phyloP scores from a whole-genome alignment of 2,329 filamentous ascomycete genomes.

The Taxawa tesnikishii region DNA sequence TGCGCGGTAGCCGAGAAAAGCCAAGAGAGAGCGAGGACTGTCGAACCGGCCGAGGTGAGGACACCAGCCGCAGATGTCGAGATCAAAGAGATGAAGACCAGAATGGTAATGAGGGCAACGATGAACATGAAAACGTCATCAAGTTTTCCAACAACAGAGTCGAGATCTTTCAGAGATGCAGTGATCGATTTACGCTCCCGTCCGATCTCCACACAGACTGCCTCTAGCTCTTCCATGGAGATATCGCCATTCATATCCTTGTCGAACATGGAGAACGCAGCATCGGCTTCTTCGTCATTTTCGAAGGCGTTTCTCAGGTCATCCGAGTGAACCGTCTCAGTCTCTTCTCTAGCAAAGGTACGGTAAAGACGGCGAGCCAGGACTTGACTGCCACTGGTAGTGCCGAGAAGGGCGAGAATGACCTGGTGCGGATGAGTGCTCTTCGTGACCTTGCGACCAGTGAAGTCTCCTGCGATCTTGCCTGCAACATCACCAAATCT shows the following conservation, averaged over 20 bases:
- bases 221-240: conserved; percentile 86
- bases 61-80: conserved; percentile 84
- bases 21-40: conserved; percentile 84
- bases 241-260: conserved; percentile 96
- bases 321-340: conserved; percentile 64
- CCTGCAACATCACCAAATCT: conserved; percentile 82
- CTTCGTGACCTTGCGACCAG: conserved; percentile 55
- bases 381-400: conserved; percentile 63
- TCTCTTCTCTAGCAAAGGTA: conserved; percentile 63
- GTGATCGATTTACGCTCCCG: conserved; percentile 92
- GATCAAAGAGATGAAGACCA: conserved; percentile 82
- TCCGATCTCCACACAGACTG: conserved; percentile 87
- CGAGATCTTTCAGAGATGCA: conserved; percentile 85
- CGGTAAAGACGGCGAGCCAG: conserved; percentile 80
- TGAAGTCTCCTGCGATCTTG: conserved; percentile 82
- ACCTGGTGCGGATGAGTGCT: conserved; percentile 77
- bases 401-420: conserved; percentile 63
- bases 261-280: conserved; percentile 85
- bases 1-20: conserved; percentile 85
- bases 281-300: conserved; percentile 73
- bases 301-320: conserved; percentile 71
- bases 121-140: conserved; percentile 84
- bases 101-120: conserved; percentile 64
- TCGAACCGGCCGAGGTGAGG: conserved; percentile 77
- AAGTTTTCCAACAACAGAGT: conserved; percentile 83